A percentile compares a stretch with the other conserved stretches of the same genome.
phyloP scores from a whole-genome alignment of 1,284 basidiomycete genomes.

The Ustilago trichophora region DNA sequence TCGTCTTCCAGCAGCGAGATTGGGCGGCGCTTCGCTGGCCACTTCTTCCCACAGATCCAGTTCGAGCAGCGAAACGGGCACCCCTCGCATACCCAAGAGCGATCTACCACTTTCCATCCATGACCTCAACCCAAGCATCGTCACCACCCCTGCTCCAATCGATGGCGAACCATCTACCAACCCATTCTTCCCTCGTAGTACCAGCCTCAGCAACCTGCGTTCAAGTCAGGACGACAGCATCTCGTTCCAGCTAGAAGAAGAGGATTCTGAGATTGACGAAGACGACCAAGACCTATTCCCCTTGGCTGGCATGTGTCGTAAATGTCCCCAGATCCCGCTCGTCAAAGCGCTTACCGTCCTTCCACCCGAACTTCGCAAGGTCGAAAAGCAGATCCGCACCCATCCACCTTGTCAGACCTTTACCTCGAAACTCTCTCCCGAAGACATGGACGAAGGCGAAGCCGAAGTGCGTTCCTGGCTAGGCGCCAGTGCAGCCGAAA shows the following conservation, averaged over 20 bases:
- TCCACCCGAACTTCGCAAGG: constrained; percentile 59
- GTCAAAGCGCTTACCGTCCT: constrained; percentile 53
- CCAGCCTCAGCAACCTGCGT: not conserved
- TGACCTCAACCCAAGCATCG: constrained; percentile 16
- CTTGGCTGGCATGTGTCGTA: constrained; percentile 60
- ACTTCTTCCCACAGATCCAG: too few relatives aligned
- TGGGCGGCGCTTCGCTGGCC: too few relatives aligned
- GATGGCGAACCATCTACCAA: constrained; percentile 11
- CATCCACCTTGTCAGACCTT: constrained; percentile 19
- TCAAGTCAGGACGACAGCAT: constrained; percentile 14
- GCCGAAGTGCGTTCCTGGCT: constrained; percentile 59
- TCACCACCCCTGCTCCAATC: constrained; percentile 8
- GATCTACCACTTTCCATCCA: constrained; percentile 35
- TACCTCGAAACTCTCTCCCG: constrained; percentile 28
- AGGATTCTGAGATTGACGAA: constrained; percentile 21
- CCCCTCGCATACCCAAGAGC: constrained; percentile 16
- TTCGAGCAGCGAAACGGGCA: constrained; percentile 18
- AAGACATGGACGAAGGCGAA: constrained; percentile 56
- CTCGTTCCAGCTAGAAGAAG: not conserved
- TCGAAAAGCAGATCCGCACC: constrained; percentile 52
- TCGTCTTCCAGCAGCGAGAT: constrained; percentile 22
- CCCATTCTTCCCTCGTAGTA: constrained; percentile 15
- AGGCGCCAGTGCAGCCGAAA: constrained; percentile 47
- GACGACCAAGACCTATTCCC: constrained; percentile 55
- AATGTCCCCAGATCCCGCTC: constrained; percentile 55